A percentile compares a stretch with the other conserved stretches of the same genome.
phyloP scores from a whole-genome alignment of 2,329 filamentous ascomycete species.

The Berkeleyomyces rouxiae region DNA sequence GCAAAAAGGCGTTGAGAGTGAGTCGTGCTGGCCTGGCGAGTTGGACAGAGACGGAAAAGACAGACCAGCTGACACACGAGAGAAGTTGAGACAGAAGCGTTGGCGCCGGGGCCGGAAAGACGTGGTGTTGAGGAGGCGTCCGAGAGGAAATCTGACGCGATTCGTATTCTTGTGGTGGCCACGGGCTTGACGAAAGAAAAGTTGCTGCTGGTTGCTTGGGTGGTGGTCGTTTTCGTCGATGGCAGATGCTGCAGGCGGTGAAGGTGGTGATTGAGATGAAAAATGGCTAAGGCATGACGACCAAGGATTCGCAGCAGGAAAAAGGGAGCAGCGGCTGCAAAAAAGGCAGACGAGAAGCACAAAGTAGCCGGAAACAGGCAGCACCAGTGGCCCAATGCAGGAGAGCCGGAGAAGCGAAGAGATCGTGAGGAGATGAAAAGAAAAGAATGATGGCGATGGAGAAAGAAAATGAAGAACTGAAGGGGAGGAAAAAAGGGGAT shows the following conservation, averaged over 20 bases:
- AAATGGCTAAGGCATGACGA: conserved; percentile 2
- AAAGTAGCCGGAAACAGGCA: neutral
- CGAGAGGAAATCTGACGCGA: neutral
- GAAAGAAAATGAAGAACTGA: neutral
- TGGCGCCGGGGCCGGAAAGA: neutral
- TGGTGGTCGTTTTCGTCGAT: neutral
- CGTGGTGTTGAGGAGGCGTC: neutral
- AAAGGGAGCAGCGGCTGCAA: neutral
- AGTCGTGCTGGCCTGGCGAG: neutral
- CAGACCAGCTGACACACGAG: neutral
- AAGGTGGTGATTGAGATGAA: neutral
- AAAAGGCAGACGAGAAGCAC: neutral
- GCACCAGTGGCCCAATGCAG: neutral
- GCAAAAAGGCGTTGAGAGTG: neutral
- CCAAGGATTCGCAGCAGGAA: neutral
- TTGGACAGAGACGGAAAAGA: neutral
- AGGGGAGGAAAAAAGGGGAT: neutral
- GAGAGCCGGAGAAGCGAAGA: neutral
- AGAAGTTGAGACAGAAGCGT: neutral
- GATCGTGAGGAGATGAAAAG: neutral
- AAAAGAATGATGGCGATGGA: neutral
- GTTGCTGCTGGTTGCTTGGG: neutral
- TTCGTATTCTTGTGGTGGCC: no score
- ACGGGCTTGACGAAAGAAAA: no score
- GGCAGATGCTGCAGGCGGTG: neutral